Base-by-base conservation (phyloP, 169 alveolate species). In the Amoebophrya sp. region DNA sequence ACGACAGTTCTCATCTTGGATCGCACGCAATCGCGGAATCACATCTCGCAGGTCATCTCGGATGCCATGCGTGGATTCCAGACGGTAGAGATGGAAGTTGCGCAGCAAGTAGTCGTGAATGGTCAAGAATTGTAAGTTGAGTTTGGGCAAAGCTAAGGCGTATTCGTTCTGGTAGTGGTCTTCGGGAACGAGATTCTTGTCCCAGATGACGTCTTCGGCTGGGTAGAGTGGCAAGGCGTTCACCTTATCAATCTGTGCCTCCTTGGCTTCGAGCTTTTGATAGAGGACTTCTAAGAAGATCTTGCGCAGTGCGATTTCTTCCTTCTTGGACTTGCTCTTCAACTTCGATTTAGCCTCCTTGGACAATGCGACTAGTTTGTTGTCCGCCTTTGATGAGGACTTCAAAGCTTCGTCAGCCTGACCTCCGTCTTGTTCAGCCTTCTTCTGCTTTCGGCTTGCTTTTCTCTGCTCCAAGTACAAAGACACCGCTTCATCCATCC, bases 71-170 rank as follows among this genome's bases (percentile, higher is more conserved):
- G 96, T 95, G 55, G 98, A 95, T 94, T 97, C 98, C 93, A 96
- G 93, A 89, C 97, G 95, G 94, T 94, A 97, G 90, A 97, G 96
- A 38, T 95, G 95, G 94, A 96, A 97, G 93, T 97, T 97, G 40
- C 98, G 95, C 93, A 96, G 95, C 89, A 97, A 93, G 94, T 96
- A 97, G 94, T 97, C 99, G 93, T 96, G 97, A 92, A 97, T 92
- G 33, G 98, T 96, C 91, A 97, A 95, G 93, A 96, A 97, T 93
- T 97, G 98, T 91, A 96, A 94, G 92, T 96, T 97, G 94, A 97
- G 94, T 94, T 97, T 97, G 91, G 97, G 98, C 90, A 97, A 95
- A 1, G 98, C 96, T 77, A 94, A 55, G 0, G 96, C 41, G 90
- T 91, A 90, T 83, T 94, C 96, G 47, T 92, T 93, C 38, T 93